These are phyloP conservation scores for Macrophomina pseudophaseolina DNA, from an alignment of 2,329 filamentous ascomycete genomes.

Conservation along the genomic window DNA sequence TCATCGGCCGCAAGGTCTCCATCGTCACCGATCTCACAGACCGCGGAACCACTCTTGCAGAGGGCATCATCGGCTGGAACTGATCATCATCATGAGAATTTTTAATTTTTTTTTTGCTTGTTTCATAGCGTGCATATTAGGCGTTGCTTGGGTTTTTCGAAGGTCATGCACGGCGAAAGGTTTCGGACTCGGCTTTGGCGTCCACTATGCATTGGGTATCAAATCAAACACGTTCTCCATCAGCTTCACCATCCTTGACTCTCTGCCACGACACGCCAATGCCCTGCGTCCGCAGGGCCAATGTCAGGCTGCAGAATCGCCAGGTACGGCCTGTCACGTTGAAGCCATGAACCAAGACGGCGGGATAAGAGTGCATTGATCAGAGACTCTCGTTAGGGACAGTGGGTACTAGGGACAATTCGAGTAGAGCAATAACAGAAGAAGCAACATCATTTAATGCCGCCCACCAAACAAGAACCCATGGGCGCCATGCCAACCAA, in stretches of 20 bases:
- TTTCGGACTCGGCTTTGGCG: no score
- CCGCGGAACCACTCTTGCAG: constrained; percentile 1
- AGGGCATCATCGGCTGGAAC: constrained; percentile 28
- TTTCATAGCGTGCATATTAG: not conserved
- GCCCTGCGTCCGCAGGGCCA: no score
- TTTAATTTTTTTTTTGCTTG: not conserved
- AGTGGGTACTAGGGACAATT: not conserved
- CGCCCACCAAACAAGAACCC: not conserved
- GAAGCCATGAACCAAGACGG: not conserved
- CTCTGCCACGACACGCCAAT: no score
- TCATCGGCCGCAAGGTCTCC: constrained; percentile 25
- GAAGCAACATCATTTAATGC: not conserved
- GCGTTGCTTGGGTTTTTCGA: not conserved
- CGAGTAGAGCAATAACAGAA: not conserved
- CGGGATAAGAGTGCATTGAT: not conserved
- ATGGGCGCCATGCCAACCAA: not conserved
- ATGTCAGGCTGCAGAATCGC: no score
- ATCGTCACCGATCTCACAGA: constrained; percentile 14
- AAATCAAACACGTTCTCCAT: not conserved
- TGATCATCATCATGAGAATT: not conserved
- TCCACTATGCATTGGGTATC: not conserved
- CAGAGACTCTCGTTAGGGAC: not conserved
- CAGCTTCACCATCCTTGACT: not conserved
- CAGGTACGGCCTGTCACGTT: not conserved
- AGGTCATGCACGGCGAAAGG: not conserved